Evolutionary conservation across 163 green algal species (phyloP).

Genomic region (Trebouxia gelatinosa): DNA sequence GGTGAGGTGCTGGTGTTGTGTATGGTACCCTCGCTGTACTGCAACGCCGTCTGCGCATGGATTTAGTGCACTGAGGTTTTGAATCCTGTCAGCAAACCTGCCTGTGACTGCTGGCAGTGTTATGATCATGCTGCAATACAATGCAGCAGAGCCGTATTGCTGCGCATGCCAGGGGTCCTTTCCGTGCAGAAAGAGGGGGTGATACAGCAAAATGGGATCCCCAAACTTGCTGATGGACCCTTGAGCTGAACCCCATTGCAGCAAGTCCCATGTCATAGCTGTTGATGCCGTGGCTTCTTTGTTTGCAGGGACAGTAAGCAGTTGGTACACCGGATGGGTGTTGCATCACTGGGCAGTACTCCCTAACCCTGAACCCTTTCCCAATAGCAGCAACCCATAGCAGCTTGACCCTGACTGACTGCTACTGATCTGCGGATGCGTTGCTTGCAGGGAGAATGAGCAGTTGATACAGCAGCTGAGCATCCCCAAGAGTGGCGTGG

Average conservation of each 20-base stretch:
- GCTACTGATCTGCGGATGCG: not conserved
- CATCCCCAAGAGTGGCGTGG: not conserved
- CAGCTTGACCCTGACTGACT: not conserved
- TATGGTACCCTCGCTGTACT: no score
- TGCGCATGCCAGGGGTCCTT: not conserved
- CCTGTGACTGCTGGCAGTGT: no score
- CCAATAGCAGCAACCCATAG: not conserved
- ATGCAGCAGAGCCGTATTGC: no score
- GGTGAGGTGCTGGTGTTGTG: no score
- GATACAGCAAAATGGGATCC: not conserved
- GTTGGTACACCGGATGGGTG: not conserved
- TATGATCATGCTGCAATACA: no score
- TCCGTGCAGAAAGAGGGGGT: not conserved
- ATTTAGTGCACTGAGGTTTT: no score
- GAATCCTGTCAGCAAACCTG: no score
- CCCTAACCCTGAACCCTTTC: not conserved
- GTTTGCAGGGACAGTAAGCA: not conserved
- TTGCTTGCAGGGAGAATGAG: conserved; percentile 45
- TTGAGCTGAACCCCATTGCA: no score
- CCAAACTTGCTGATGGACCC: no score
- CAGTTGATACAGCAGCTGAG: conserved; percentile 35
- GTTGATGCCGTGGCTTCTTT: no score
- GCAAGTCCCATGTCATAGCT: no score
- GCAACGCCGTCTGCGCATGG: no score
- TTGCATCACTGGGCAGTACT: not conserved